Evolutionary conservation across 2,329 filamentous ascomycete genomes (phyloP).

Genomic region (Penicillium rolfsii): DNA sequence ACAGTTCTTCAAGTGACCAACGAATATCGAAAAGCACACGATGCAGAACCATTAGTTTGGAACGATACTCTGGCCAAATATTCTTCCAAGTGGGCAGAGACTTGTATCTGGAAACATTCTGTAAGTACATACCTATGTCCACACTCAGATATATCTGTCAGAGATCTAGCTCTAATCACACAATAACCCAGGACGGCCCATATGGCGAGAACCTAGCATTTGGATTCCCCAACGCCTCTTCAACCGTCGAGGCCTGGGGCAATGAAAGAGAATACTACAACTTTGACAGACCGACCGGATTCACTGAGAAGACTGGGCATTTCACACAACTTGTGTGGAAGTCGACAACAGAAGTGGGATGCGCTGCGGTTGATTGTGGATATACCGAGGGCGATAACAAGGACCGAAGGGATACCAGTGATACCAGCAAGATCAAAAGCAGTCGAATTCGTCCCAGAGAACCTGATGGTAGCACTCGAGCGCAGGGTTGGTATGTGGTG

Average conservation of each 20-base stretch:
- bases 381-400: conserved; percentile 34
- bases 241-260: conserved; percentile 69
- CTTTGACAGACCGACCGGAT: conserved; percentile 59
- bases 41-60: conserved; percentile 63
- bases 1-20: conserved; percentile 70
- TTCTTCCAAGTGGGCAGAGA: conserved; percentile 55
- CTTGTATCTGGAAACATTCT: conserved; percentile 50
- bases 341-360: conserved; percentile 63
- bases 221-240: conserved; percentile 64
- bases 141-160: not conserved
- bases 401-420: conserved; percentile 3
- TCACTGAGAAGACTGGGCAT: conserved; percentile 65
- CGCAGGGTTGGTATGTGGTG: conserved; percentile 65
- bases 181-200: conserved; percentile 54
- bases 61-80: conserved; percentile 65
- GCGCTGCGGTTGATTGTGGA: conserved; percentile 50
- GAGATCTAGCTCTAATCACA: conserved; percentile 5
- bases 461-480: conserved; percentile 21
- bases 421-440: not conserved
- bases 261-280: conserved; percentile 62
- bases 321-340: conserved; percentile 77
- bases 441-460: conserved; percentile 7
- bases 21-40: conserved; percentile 65
- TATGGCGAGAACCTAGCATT: conserved; percentile 76
- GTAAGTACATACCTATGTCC: conserved; percentile 23